Conservation (phyloP, 441 rosid species). For the Sinapis alba region DNA sequence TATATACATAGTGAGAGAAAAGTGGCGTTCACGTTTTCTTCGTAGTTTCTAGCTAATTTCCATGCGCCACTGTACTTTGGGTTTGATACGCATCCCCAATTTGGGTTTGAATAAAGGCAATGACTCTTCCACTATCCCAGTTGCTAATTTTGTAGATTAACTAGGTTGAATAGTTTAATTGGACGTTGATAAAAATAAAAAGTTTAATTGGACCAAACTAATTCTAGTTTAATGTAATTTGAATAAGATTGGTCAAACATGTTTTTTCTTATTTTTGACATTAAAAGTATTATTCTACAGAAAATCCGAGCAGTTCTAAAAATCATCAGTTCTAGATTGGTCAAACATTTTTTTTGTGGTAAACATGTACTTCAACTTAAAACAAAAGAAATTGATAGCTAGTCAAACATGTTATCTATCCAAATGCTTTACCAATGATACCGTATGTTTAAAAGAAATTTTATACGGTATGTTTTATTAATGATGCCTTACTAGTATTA, state of each 20-base stretch:
- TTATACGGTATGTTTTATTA: not conserved
- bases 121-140: conserved; percentile 21
- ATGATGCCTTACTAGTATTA: not conserved
- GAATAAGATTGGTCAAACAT: not conserved
- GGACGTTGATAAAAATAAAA: not conserved
- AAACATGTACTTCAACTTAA: not conserved
- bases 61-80: conserved; percentile 6
- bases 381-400: not conserved
- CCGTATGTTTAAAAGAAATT: not conserved
- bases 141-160: conserved; percentile 16
- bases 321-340: not conserved
- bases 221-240: not conserved
- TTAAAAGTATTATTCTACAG: not conserved
- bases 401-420: not conserved
- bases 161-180: not conserved
- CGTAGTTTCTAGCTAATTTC: conserved; percentile 12
- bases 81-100: conserved; percentile 8
- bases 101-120: conserved; percentile 13
- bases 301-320: not conserved
- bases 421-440: not conserved
- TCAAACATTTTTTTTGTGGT: not conserved
- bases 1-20: conserved; percentile 8
- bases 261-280: not conserved
- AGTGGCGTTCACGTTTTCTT: conserved; percentile 36
- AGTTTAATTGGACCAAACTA: not conserved